These are phyloP conservation scores for Epichloe festucae DNA, from an alignment of 2,329 filamentous ascomycete genomes.

Conservation along the genomic window DNA sequence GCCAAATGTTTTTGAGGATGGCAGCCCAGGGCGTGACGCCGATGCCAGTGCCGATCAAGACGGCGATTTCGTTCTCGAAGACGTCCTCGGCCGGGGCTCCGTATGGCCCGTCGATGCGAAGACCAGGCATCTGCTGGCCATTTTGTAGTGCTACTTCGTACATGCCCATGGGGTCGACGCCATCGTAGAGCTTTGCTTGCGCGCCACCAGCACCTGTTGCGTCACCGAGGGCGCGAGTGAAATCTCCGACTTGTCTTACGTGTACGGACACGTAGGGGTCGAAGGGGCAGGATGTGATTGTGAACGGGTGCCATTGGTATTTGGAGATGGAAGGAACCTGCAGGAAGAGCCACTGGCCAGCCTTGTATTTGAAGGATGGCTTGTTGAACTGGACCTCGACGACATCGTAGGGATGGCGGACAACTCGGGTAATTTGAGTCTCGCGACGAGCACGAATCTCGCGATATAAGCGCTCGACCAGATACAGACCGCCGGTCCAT, in stretches of 20 bases:
- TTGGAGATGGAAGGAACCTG: conserved; percentile 80
- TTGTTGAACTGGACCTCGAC: conserved; percentile 97
- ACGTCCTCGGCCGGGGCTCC: conserved; percentile 96
- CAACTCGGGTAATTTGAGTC: conserved; percentile 85
- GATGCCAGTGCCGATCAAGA: conserved; percentile 76
- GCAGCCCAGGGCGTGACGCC: conserved; percentile 79
- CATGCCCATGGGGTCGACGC: conserved; percentile 86
- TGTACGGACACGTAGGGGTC: conserved; percentile 92
- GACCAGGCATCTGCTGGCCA: conserved; percentile 77
- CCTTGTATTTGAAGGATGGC: conserved; percentile 94
- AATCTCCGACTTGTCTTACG: conserved; percentile 92
- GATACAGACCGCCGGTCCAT: conserved; percentile 70
- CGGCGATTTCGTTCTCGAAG: conserved; percentile 82
- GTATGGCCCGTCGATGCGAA: conserved; percentile 91
- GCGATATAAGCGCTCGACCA: conserved; percentile 78
- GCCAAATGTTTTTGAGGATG: conserved; percentile 96
- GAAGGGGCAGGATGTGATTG: conserved; percentile 94
- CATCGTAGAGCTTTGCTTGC: conserved; percentile 81
- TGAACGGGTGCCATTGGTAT: conserved; percentile 97
- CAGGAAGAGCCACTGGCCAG: conserved; percentile 95
- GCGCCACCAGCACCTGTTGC: conserved; percentile 82
- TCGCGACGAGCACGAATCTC: conserved; percentile 73
- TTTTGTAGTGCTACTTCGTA: conserved; percentile 94
- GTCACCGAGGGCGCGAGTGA: conserved; percentile 85
- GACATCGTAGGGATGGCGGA: conserved; percentile 91